phyloP scores from a whole-genome alignment of 2,329 filamentous ascomycete genomes.

The Aspergillus felis region DNA sequence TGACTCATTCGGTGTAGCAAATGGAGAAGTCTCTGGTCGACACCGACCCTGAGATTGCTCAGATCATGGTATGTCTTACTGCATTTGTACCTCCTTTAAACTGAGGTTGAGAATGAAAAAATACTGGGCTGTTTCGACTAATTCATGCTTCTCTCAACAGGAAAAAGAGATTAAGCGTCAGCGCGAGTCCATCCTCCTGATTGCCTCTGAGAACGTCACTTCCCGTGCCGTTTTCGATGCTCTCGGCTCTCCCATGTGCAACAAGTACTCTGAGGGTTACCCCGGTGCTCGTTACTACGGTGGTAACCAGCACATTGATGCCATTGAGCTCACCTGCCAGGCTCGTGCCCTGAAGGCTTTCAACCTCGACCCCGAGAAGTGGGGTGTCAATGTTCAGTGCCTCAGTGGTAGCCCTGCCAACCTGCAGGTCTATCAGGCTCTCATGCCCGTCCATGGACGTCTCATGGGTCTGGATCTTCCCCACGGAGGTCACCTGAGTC shows the following conservation, averaged over 20 bases:
- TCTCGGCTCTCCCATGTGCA: slow-evolving; percentile 89
- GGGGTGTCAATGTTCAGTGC: slow-evolving; percentile 98
- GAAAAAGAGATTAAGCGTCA: slow-evolving; percentile 94
- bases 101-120: neutral
- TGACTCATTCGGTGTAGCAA: slow-evolving; percentile 59
- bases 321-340: slow-evolving; percentile 94
- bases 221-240: slow-evolving; percentile 98
- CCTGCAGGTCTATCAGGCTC: slow-evolving; percentile 93
- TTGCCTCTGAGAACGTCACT: slow-evolving; percentile 98
- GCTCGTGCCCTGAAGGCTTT: slow-evolving; percentile 88
- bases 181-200: slow-evolving; percentile 96
- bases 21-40: slow-evolving; percentile 93
- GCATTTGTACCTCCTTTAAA: neutral
- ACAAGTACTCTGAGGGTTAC: slow-evolving; percentile 99
- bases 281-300: slow-evolving; percentile 98
- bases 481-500: slow-evolving; percentile 91
- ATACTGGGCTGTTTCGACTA: slow-evolving; percentile 16
- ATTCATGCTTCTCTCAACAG: slow-evolving; percentile 45
- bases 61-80: slow-evolving; percentile 76
- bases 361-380: slow-evolving; percentile 78
- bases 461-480: slow-evolving; percentile 96
- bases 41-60: slow-evolving; percentile 86
- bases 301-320: slow-evolving; percentile 97
- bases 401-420: slow-evolving; percentile 92
- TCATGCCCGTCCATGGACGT: slow-evolving; percentile 88